phyloP scores from a whole-genome alignment of 352 stramenopile genomes.

The Globisporangium echinulatum region DNA sequence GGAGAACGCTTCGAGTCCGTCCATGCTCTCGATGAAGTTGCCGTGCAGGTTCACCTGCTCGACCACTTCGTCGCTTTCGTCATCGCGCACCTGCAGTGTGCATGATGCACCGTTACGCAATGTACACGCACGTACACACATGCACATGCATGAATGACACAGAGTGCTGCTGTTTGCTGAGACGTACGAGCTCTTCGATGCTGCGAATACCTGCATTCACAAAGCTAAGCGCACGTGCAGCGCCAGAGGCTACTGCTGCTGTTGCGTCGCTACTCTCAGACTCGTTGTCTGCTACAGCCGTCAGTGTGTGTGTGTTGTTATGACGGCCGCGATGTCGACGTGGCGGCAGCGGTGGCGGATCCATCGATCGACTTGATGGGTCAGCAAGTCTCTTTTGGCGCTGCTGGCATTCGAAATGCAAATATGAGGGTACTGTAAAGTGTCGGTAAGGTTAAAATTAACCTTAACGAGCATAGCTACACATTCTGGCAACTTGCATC shows the following conservation, averaged over 20 bases:
- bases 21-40: constrained; percentile 54
- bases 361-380: neutral
- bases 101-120: no score
- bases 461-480: neutral
- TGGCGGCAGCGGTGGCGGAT: neutral
- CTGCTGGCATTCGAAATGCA: neutral
- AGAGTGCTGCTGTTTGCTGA: neutral
- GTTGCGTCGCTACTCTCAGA: neutral
- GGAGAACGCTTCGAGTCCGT: constrained; percentile 59
- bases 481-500: neutral
- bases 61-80: constrained; percentile 36
- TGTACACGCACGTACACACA: neutral
- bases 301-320: neutral
- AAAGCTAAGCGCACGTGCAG: constrained; percentile 15
- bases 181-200: constrained; percentile 33
- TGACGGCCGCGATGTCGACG: neutral
- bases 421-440: neutral
- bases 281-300: neutral
- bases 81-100: constrained; percentile 16
- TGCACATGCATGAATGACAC: neutral
- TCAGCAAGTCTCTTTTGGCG: neutral
- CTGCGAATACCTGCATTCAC: constrained; percentile 32
- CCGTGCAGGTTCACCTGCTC: constrained; percentile 79
- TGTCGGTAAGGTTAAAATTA: neutral
- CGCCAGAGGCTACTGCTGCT: neutral